Percentiles rank a stretch among this genome's conserved stretches.
Conservation (phyloP, 2,329 filamentous ascomycete species). For the Raffaelea deltoideospora region DNA sequence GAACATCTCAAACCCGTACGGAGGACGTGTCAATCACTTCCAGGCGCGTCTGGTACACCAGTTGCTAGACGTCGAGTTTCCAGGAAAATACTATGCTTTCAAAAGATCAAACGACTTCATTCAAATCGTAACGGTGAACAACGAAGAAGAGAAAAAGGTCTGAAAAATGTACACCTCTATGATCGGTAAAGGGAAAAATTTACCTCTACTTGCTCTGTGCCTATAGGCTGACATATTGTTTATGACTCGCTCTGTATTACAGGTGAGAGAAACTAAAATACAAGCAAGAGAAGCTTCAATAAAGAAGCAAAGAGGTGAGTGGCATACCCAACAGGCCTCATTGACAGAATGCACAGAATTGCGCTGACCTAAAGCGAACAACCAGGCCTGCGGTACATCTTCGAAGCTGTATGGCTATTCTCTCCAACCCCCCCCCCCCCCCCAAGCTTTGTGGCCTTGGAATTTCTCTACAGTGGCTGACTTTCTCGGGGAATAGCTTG, state of each 20-base stretch:
- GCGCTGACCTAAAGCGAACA: background rate
- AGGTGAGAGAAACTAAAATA: conserved; percentile 1
- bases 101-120: conserved; percentile 5
- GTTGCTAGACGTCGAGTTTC: conserved; percentile 11
- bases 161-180: no score
- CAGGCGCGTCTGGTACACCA: conserved; percentile 15
- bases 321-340: no score
- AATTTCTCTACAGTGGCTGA: background rate
- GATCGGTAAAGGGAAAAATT: no score
- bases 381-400: conserved; percentile 12
- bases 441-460: no score
- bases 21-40: conserved; percentile 12
- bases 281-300: conserved; percentile 4
- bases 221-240: no score
- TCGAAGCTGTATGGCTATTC: conserved; percentile 18
- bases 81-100: conserved; percentile 6
- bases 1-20: conserved; percentile 11
- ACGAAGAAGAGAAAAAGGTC: conserved; percentile 4
- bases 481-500: conserved; percentile 6
- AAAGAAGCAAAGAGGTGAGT: conserved; percentile 8
- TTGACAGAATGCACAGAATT: no score
- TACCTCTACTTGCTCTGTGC: no score
- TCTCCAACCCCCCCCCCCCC: no score
- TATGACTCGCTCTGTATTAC: no score
- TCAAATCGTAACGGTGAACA: conserved; percentile 7